Evolutionary conservation across 768 basidiomycete species (phyloP).

Genomic region (Tremella fuciformis): DNA sequence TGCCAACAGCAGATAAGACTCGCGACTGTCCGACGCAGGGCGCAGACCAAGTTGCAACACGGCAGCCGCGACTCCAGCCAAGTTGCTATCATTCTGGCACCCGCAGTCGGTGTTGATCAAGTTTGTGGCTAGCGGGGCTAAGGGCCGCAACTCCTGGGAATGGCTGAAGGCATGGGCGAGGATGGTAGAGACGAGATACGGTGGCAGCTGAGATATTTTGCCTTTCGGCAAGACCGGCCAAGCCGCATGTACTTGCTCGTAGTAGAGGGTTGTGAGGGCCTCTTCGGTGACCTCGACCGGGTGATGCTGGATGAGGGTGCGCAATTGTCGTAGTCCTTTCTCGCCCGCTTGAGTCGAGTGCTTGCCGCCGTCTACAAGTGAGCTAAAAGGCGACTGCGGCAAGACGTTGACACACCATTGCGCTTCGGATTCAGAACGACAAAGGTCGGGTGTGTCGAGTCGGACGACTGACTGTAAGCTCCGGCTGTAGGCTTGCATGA

Average conservation of each 20-base stretch:
- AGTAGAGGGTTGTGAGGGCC: conserved; percentile 12
- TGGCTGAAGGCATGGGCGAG: conserved; percentile 17
- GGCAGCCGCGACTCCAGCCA: conserved; percentile 17
- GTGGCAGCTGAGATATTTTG: conserved; percentile 9
- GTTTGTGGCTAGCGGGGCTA: conserved; percentile 11
- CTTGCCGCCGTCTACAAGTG: neutral
- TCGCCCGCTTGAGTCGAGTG: neutral
- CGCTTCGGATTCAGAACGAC: conserved; percentile 24
- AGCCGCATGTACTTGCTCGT: conserved; percentile 22
- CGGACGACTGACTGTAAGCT: conserved; percentile 14
- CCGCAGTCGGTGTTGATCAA: too few relatives aligned
- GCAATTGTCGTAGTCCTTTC: conserved; percentile 14
- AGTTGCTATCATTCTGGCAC: conserved; percentile 9
- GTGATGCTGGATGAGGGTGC: conserved; percentile 21
- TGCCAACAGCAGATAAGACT: conserved; percentile 17
- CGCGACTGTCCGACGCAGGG: conserved; percentile 12
- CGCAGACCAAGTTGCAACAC: conserved; percentile 20
- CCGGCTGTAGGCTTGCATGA: neutral
- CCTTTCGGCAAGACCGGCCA: conserved; percentile 23
- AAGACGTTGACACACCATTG: conserved; percentile 13
- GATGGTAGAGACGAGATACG: conserved; percentile 19
- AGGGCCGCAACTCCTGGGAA: conserved; percentile 16
- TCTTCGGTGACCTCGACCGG: conserved; percentile 17
- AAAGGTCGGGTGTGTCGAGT: conserved; percentile 25
- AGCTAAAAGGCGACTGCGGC: too few relatives aligned